phyloP scores from a whole-genome alignment of 805 yeast genomes.

The Pichia deserticola region DNA sequence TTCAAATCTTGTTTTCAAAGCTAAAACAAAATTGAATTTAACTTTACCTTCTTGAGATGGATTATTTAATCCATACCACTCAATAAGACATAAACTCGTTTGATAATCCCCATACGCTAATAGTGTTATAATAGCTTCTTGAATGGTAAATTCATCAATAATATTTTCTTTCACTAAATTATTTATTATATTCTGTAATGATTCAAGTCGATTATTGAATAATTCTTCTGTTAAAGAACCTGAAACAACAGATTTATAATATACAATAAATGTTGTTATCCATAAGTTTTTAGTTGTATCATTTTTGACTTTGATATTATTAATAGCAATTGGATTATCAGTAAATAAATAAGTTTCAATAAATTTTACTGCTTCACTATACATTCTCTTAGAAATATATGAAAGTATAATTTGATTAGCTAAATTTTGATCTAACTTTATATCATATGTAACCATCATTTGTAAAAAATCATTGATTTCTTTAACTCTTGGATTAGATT shows the following conservation, averaged over 20 bases:
- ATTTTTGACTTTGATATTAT: neutral
- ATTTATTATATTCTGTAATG: constrained; percentile 14
- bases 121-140: constrained; percentile 15
- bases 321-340: constrained; percentile 9
- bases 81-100: constrained; percentile 19
- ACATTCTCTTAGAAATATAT: constrained; percentile 24
- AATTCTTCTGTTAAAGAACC: constrained; percentile 3
- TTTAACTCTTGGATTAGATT: constrained; percentile 18
- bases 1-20: constrained; percentile 16
- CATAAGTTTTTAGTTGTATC: constrained; percentile 6
- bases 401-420: constrained; percentile 32
- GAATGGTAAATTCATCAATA: constrained; percentile 4
- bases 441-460: constrained; percentile 25
- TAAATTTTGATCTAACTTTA: constrained; percentile 30
- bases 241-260: constrained; percentile 8
- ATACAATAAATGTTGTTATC: constrained; percentile 5
- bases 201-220: constrained; percentile 7
- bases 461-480: constrained; percentile 26
- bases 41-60: constrained; percentile 3
- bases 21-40: constrained; percentile 11
- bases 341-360: constrained; percentile 24
- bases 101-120: constrained; percentile 21
- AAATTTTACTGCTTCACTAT: constrained; percentile 25
- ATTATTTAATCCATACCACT: constrained; percentile 16
- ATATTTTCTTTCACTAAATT: constrained; percentile 10